Conservation (phyloP, 345 rosid species). For the Carallia brachiata region DNA sequence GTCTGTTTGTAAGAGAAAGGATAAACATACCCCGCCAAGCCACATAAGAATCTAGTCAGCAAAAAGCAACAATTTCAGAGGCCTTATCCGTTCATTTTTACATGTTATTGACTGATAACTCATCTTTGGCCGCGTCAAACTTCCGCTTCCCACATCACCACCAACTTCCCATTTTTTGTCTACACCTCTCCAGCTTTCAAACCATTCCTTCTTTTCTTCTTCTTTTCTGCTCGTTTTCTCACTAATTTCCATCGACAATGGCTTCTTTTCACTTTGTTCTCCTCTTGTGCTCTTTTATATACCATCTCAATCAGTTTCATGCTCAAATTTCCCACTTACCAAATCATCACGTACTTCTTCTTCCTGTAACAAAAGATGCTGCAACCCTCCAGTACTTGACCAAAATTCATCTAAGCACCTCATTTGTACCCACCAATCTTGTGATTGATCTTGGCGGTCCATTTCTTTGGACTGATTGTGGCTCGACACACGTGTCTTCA, state of each 20-base stretch:
- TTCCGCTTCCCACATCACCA: slow-evolving; percentile 3
- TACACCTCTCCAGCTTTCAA: background rate
- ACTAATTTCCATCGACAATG: slow-evolving; percentile 24
- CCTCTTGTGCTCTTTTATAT: slow-evolving; percentile 15
- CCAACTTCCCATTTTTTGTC: background rate
- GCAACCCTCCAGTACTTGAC: slow-evolving; percentile 64
- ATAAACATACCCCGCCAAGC: too few species aligned
- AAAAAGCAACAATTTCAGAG: background rate
- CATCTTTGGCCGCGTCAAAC: slow-evolving; percentile 6
- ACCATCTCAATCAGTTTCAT: slow-evolving; percentile 1
- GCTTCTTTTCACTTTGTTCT: slow-evolving; percentile 24
- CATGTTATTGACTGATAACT: background rate
- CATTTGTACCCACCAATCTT: slow-evolving; percentile 32
- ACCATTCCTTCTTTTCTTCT: background rate
- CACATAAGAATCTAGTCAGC: slow-evolving; percentile 9
- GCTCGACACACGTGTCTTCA: slow-evolving; percentile 19
- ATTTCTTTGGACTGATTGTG: slow-evolving; percentile 52
- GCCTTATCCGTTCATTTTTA: slow-evolving; percentile 5
- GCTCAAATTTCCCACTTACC: slow-evolving; percentile 23
- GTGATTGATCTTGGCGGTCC: slow-evolving; percentile 59
- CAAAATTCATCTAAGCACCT: slow-evolving; percentile 34
- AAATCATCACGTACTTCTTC: slow-evolving; percentile 22
- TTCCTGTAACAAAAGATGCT: slow-evolving; percentile 53
- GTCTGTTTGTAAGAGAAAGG: too few species aligned
- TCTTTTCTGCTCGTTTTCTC: background rate